phyloP scores from a whole-genome alignment of 2,329 filamentous ascomycete species.

The Ophiostoma triangulosporum region DNA sequence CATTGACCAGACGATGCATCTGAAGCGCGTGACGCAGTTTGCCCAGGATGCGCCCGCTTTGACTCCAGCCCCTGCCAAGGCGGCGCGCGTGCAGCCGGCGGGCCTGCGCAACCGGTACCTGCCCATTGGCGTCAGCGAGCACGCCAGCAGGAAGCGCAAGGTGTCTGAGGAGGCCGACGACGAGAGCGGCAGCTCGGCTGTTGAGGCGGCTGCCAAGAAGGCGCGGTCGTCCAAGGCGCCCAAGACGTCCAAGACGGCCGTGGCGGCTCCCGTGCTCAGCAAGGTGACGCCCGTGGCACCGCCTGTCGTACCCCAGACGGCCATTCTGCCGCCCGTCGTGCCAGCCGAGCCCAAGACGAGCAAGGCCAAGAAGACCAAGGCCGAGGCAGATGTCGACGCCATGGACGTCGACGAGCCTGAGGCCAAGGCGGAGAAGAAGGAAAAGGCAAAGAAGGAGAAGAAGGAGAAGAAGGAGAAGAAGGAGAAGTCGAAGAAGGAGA shows the following conservation, averaged over 20 bases:
- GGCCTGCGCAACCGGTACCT: constrained; percentile 54
- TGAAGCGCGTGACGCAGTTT: constrained; percentile 49
- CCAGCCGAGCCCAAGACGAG: constrained; percentile 19
- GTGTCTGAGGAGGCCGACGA: constrained; percentile 8
- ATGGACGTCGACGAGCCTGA: constrained; percentile 2
- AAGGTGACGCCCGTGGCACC: not conserved
- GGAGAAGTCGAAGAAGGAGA: not conserved
- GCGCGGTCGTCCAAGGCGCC: not conserved
- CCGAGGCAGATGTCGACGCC: not conserved
- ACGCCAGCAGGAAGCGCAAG: constrained; percentile 26
- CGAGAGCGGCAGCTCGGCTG: not conserved
- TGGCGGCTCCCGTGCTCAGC: not conserved
- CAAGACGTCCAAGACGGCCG: not conserved
- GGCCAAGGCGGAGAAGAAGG: not conserved
- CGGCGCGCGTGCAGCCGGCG: constrained; percentile 50
- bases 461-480: constrained; percentile 5
- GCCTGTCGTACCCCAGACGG: not conserved
- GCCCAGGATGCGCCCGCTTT: constrained; percentile 15
- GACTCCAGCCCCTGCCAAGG: constrained; percentile 31
- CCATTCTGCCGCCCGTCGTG: not conserved
- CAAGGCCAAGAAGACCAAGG: constrained; percentile 15
- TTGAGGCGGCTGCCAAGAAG: not conserved
- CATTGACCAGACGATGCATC: constrained; percentile 48
- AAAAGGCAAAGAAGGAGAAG: constrained; percentile 7
- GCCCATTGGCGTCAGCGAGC: constrained; percentile 43